A percentile compares a stretch with the other conserved stretches of the same genome.
Conservation (phyloP, 139 green algal genomes). For the Coccomyxa sp. region DNA sequence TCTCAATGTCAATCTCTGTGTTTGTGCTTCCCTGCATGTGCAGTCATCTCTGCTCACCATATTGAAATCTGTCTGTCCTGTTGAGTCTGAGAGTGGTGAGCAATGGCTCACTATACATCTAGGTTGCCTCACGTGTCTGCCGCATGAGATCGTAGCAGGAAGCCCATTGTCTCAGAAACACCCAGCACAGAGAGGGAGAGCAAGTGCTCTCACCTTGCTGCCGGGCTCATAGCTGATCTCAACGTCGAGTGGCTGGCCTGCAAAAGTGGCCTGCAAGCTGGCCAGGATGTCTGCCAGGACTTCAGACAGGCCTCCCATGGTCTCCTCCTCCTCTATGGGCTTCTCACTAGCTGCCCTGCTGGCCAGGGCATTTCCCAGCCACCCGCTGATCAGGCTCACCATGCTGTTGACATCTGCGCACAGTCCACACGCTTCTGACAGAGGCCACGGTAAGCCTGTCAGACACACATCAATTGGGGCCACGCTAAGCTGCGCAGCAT, state of each 20-base stretch:
- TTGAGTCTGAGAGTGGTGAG: not conserved
- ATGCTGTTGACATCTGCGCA: not conserved
- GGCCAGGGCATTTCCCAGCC: not conserved
- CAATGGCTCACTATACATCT: not conserved
- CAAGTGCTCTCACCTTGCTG: not conserved
- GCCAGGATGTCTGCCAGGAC: not conserved
- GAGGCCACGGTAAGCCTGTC: too few relatives aligned
- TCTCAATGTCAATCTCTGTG: not conserved
- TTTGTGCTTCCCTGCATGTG: not conserved
- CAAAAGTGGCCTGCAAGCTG: not conserved
- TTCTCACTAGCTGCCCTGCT: too few relatives aligned
- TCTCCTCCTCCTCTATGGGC: too few relatives aligned
- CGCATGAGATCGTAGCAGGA: not conserved
- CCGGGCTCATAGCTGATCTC: not conserved
- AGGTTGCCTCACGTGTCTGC: not conserved
- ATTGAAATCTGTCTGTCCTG: not conserved
- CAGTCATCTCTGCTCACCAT: not conserved
- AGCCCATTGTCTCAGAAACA: not conserved
- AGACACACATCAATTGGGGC: too few relatives aligned
- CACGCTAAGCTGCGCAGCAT: too few relatives aligned
- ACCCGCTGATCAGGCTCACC: not conserved
- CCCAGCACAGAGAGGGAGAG: not conserved
- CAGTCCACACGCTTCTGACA: too few relatives aligned
- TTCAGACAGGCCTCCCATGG: not conserved
- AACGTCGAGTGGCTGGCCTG: not conserved